Conservation (phyloP, 352 stramenopile species). For the Phytophthora ohioensis region DNA sequence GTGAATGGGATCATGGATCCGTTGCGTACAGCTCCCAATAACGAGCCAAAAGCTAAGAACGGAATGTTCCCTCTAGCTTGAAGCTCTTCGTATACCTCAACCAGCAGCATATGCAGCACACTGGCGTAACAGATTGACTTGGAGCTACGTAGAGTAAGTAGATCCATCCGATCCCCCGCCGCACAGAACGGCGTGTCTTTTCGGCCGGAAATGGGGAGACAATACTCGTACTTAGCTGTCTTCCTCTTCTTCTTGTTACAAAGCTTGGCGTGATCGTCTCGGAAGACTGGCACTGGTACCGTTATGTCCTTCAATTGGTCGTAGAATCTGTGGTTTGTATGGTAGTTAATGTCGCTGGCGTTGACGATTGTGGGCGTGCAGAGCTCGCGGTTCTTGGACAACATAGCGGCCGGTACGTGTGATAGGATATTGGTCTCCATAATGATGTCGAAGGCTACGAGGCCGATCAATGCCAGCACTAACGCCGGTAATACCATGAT, state of each 20-base stretch:
- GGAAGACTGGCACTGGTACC: slow-evolving; percentile 33
- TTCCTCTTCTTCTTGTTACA: slow-evolving; percentile 26
- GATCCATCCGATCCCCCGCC: slow-evolving; percentile 50
- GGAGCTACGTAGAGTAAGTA: slow-evolving; percentile 33
- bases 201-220: slow-evolving; percentile 55
- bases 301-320: slow-evolving; percentile 12
- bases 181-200: slow-evolving; percentile 55
- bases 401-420: slow-evolving; percentile 9
- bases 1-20: slow-evolving; percentile 59
- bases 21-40: slow-evolving; percentile 59
- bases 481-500: slow-evolving; percentile 19
- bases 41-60: slow-evolving; percentile 49
- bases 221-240: slow-evolving; percentile 38
- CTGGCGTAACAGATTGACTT: slow-evolving; percentile 57
- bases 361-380: slow-evolving; percentile 23
- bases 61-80: slow-evolving; percentile 33
- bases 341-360: slow-evolving; percentile 22
- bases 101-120: slow-evolving; percentile 60
- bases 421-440: slow-evolving; percentile 35
- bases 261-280: slow-evolving; percentile 25
- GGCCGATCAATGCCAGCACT: slow-evolving; percentile 10
- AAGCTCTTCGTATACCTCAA: slow-evolving; percentile 62
- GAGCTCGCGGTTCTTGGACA: slow-evolving; percentile 3
- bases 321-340: slow-evolving; percentile 25
- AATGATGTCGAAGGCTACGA: slow-evolving; percentile 30